These are phyloP conservation scores for Lojkania enalia DNA, from an alignment of 2,329 filamentous ascomycete species.

Conservation along the genomic window DNA sequence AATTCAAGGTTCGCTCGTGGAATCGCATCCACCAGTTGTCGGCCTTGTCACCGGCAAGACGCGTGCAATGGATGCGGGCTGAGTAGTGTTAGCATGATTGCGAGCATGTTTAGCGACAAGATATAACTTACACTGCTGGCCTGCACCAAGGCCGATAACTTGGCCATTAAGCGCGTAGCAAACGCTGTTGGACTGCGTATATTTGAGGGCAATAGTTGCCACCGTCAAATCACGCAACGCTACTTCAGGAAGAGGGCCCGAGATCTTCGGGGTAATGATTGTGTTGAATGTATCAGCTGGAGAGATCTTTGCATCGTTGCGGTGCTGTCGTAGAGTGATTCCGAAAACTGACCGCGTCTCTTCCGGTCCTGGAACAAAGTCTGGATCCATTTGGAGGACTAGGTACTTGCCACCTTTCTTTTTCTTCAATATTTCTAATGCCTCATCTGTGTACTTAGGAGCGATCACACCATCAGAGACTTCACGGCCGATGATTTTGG, in stretches of 20 bases:
- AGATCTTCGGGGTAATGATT: slow-evolving; percentile 84
- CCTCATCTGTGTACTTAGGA: slow-evolving; percentile 80
- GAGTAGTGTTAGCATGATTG: slow-evolving; percentile 8
- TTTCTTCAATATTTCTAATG: slow-evolving; percentile 89
- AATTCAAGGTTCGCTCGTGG: slow-evolving; percentile 81
- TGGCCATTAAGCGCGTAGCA: slow-evolving; percentile 96
- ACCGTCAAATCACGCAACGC: slow-evolving; percentile 90
- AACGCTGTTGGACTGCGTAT: slow-evolving; percentile 97
- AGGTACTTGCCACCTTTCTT: slow-evolving; percentile 99
- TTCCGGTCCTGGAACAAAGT: slow-evolving; percentile 72
- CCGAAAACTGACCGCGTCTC: slow-evolving; percentile 91
- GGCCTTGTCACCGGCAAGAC: slow-evolving; percentile 94
- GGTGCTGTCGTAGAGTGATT: slow-evolving; percentile 83
- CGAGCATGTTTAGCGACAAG: neutral
- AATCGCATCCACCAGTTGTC: slow-evolving; percentile 99
- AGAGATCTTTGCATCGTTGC: slow-evolving; percentile 87
- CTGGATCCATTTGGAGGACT: slow-evolving; percentile 89
- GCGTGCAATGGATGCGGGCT: slow-evolving; percentile 94
- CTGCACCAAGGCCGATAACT: slow-evolving; percentile 89
- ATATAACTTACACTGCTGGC: slow-evolving; percentile 71
- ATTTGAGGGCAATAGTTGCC: slow-evolving; percentile 96
- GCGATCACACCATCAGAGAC: slow-evolving; percentile 97
- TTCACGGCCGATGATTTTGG: slow-evolving; percentile 96
- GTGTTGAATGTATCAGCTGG: slow-evolving; percentile 79
- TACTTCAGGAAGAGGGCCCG: slow-evolving; percentile 70